Base-by-base conservation (phyloP, 1,139 yeast genomes). In the Debaryomycetaceae sp. region DNA sequence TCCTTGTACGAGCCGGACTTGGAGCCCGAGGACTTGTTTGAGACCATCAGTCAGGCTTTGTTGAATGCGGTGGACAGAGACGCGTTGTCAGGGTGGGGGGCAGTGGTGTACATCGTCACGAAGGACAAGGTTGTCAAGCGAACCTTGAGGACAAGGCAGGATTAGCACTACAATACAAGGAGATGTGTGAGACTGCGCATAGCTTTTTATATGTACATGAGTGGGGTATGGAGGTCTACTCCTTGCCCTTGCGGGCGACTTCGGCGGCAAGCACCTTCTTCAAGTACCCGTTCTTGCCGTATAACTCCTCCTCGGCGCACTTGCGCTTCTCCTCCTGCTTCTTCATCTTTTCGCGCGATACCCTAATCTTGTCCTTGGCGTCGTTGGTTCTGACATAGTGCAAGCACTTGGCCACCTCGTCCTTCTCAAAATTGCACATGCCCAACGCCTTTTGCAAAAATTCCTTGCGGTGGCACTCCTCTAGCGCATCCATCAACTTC, bases 51-150 rank as follows among this genome's bases (percentile, higher is more conserved):
- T 47, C 99, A 93, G 62, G 89, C 96, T 1, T 65, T 93, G 41
- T 69, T 91, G 62, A 88, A 84, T 56, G 97, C 96, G 15, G 94
- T 84, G 27, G 99, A 93, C 58, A 83, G 99, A 69, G 98, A 93
- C 62, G 95, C 97, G 5, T 71, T 93, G 42, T 81, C 95, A 31
- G 98, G 98, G 40, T 91, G 97, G 96, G 99, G 99, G 49, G 96
- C 95, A 11, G 84, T 85, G 20, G 98, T 93, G 23, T 89, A 91
- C 58, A 66, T 93, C 38, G 77, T 93, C 36, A 86, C 96, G 34
- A 89, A 89, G 65, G 97, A 91, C 56, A 83, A 85, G 58, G 94
- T 91, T 35, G 74, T 78, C 34, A 88, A 81, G 64, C 78, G 94
- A 54, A 78, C 83, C 49, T 75, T 93, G 61, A 88, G 82, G 67